Evolutionary conservation across 352 stramenopile genomes (phyloP).

Genomic region (Phytophthora quininea): DNA sequence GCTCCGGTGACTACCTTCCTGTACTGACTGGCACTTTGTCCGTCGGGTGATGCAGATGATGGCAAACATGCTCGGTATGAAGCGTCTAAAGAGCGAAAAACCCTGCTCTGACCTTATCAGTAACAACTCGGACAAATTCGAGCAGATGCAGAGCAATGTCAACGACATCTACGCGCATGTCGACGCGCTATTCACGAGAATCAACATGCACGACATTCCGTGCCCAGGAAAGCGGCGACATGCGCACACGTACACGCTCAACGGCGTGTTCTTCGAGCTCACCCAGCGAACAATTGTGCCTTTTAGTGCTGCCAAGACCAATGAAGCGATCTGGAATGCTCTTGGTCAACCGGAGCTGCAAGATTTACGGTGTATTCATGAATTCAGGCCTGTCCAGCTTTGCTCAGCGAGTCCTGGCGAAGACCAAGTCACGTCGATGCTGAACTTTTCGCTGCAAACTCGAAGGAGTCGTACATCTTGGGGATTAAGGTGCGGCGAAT

Average conservation of each 20-base stretch:
- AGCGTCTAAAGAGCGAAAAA: neutral
- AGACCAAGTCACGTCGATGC: neutral
- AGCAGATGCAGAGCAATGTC: neutral
- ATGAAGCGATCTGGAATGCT: slow-evolving; percentile 10
- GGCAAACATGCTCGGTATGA: slow-evolving; percentile 1
- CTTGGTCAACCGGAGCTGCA: slow-evolving; percentile 5
- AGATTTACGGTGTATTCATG: neutral
- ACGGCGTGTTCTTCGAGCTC: slow-evolving; percentile 5
- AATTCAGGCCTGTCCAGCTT: neutral
- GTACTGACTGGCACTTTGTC: too few species aligned
- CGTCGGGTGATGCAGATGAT: neutral
- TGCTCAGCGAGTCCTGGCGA: neutral
- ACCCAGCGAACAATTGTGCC: neutral
- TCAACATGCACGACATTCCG: slow-evolving; percentile 1
- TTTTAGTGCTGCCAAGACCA: neutral
- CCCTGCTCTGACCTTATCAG: too few species aligned
- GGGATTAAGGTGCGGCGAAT: slow-evolving; percentile 14
- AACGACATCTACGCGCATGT: neutral
- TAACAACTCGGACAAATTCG: neutral
- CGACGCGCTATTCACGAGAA: neutral
- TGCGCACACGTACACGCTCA: neutral
- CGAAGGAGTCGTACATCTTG: neutral
- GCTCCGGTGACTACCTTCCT: neutral
- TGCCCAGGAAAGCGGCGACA: slow-evolving; percentile 3
- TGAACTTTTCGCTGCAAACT: neutral